A percentile compares a stretch with the other conserved stretches of the same genome.
Conservation (phyloP, 768 basidiomycete species). For the Suillus plorans region DNA sequence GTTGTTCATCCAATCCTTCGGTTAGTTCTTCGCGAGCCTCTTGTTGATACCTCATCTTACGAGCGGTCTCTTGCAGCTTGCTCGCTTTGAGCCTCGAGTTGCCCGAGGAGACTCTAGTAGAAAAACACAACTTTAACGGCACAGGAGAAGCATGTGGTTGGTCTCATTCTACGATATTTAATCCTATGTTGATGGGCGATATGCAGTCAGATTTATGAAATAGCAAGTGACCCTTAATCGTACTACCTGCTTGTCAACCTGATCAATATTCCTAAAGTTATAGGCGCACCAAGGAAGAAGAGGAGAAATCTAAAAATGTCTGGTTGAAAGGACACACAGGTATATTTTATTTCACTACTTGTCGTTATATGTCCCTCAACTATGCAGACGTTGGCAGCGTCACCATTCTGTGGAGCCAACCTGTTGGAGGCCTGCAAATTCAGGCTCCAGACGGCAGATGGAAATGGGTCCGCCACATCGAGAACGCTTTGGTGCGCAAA, state of each 20-base stretch:
- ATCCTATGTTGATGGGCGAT: neutral
- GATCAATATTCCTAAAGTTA: slow-evolving; percentile 27
- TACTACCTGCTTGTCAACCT: neutral
- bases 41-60: neutral
- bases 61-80: slow-evolving; percentile 23
- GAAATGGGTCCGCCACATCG: slow-evolving; percentile 47
- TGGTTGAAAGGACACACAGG: slow-evolving; percentile 55
- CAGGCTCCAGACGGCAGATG: slow-evolving; percentile 39
- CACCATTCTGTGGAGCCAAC: slow-evolving; percentile 49
- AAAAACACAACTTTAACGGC: slow-evolving; percentile 38
- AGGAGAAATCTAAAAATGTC: slow-evolving; percentile 41
- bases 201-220: slow-evolving; percentile 46
- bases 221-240: slow-evolving; percentile 34
- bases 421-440: slow-evolving; percentile 47
- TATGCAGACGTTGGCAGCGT: slow-evolving; percentile 42
- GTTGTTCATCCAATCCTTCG: slow-evolving; percentile 38
- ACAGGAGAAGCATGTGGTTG: slow-evolving; percentile 38
- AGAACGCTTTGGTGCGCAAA: slow-evolving; percentile 40
- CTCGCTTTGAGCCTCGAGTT: slow-evolving; percentile 46
- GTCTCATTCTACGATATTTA: slow-evolving; percentile 2
- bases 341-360: slow-evolving; percentile 10
- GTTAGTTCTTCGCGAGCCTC: slow-evolving; percentile 16
- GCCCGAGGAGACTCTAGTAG: slow-evolving; percentile 44
- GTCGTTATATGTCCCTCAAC: neutral
- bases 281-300: slow-evolving; percentile 43